These are phyloP conservation scores for Pogostemon cablin DNA, from an alignment of 257 asterid genomes.

Conservation along the genomic window DNA sequence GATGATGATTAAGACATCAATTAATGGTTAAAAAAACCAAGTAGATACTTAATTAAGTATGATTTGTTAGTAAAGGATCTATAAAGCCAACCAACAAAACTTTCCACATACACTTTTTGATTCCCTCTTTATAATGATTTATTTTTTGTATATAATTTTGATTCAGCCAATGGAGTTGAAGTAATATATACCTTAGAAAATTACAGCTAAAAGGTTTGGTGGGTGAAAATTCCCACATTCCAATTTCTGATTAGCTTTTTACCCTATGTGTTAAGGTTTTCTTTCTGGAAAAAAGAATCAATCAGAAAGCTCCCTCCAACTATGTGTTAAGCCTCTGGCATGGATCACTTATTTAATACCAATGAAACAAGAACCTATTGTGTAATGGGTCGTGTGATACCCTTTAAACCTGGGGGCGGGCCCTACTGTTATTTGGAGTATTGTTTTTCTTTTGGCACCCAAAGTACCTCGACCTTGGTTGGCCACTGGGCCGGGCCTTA, in stretches of 20 bases:
- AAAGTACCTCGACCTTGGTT: too few relatives aligned
- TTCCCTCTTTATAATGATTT: slow-evolving; percentile 10
- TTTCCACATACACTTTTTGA: slow-evolving; percentile 35
- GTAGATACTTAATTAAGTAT: background rate
- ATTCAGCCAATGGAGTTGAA: slow-evolving; percentile 31
- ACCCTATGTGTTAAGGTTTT: slow-evolving; percentile 14
- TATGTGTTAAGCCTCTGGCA: too few relatives aligned
- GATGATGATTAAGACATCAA: slow-evolving; percentile 20
- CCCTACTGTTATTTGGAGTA: too few relatives aligned
- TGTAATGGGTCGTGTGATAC: too few relatives aligned
- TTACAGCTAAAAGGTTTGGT: slow-evolving; percentile 27
- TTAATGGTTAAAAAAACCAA: background rate
- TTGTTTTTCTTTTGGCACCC: too few relatives aligned
- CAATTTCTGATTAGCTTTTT: slow-evolving; percentile 19
- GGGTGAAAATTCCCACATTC: slow-evolving; percentile 35
- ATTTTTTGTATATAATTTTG: background rate
- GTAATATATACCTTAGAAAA: slow-evolving; percentile 1
- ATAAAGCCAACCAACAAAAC: slow-evolving; percentile 20
- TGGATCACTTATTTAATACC: too few relatives aligned
- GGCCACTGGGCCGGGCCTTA: too few relatives aligned
- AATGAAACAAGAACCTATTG: too few relatives aligned
- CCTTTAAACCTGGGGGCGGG: too few relatives aligned
- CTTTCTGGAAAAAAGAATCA: slow-evolving; percentile 34
- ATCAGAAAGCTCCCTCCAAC: slow-evolving; percentile 26
- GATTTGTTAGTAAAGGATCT: slow-evolving; percentile 14